A percentile compares a stretch with the other conserved stretches of the same genome.
These are phyloP conservation scores for Nitzschia sp. DNA, from an alignment of 108 stramenopile genomes.

Conservation along the genomic window DNA sequence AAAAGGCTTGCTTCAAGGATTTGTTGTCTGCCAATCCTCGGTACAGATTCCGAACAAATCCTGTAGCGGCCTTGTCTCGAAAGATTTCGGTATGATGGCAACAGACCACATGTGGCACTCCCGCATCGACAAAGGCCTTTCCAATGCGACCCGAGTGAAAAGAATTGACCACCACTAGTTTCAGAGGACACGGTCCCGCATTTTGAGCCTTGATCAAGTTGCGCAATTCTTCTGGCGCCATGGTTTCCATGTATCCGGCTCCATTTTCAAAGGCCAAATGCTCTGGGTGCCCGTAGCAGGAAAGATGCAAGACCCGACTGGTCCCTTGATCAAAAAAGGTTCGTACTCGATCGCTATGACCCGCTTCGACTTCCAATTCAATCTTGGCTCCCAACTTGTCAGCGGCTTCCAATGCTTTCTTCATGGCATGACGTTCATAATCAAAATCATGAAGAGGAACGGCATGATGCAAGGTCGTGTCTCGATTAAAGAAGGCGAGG, in stretches of 20 bases:
- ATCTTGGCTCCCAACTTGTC: constrained; percentile 25
- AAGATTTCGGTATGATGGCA: constrained; percentile 66
- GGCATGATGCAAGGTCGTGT: constrained; percentile 18
- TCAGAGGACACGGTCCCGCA: constrained; percentile 15
- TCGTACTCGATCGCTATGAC: constrained; percentile 14
- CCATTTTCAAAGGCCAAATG: constrained; percentile 70
- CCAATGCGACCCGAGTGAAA: constrained; percentile 73
- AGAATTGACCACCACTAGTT: constrained; percentile 85
- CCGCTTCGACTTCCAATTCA: constrained; percentile 27
- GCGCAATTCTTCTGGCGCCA: constrained; percentile 36
- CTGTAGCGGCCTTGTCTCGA: constrained; percentile 64
- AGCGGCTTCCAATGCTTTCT: constrained; percentile 11
- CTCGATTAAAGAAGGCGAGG: constrained; percentile 15
- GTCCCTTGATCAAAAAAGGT: constrained; percentile 16
- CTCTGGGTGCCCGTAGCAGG: constrained; percentile 43
- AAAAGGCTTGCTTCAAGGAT: constrained; percentile 71
- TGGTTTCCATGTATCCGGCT: constrained; percentile 43
- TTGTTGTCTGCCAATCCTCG: constrained; percentile 54
- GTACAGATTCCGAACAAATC: constrained; percentile 69
- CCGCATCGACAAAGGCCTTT: constrained; percentile 81
- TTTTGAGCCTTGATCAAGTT: constrained; percentile 27
- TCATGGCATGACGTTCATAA: constrained; percentile 18
- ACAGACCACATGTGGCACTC: constrained; percentile 88
- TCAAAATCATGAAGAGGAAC: constrained; percentile 36
- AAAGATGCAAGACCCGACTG: constrained; percentile 33